Percentiles rank a stretch among this genome's conserved stretches.
These are phyloP conservation scores for Chaetomiaceae sp. DNA, from an alignment of 2,329 filamentous ascomycete species.

Conservation along the genomic window DNA sequence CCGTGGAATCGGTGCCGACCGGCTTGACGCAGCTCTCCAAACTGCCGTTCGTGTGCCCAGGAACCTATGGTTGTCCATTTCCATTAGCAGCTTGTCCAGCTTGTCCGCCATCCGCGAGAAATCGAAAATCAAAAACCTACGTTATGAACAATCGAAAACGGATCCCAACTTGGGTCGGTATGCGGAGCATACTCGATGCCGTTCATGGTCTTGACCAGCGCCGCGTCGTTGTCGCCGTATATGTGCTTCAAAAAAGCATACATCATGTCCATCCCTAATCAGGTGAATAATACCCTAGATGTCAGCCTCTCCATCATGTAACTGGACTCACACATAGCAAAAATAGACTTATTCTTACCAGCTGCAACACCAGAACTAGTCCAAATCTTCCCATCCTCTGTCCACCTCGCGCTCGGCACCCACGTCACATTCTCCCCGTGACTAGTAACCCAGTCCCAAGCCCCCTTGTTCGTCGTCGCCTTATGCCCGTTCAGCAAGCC, in stretches of 20 bases:
- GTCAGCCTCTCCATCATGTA: background rate
- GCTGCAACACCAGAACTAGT: constrained; percentile 49
- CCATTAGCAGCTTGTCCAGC: too few relatives aligned
- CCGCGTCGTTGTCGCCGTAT: constrained; percentile 28
- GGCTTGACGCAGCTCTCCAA: constrained; percentile 2
- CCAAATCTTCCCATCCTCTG: constrained; percentile 51
- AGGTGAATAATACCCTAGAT: too few relatives aligned
- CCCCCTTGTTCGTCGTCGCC: constrained; percentile 51
- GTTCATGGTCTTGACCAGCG: constrained; percentile 21
- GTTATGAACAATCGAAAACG: constrained; percentile 25
- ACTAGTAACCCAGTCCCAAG: constrained; percentile 32
- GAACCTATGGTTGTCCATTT: background rate
- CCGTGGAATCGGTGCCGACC: background rate
- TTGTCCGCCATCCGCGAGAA: too few relatives aligned
- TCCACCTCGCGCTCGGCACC: constrained; percentile 49
- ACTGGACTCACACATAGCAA: too few relatives aligned
- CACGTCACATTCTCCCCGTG: constrained; percentile 41
- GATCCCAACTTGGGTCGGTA: constrained; percentile 24
- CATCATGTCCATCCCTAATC: constrained; percentile 33
- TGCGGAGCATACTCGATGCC: constrained; percentile 25
- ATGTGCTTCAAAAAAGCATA: constrained; percentile 36
- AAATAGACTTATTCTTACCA: background rate
- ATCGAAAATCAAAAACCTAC: constrained; percentile 2
- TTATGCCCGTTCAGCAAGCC: constrained; percentile 46
- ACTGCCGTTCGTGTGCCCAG: background rate